Evolutionary conservation across 2,329 filamentous ascomycete genomes (phyloP).

Genomic region (Ophiocordyceps sinensis): DNA sequence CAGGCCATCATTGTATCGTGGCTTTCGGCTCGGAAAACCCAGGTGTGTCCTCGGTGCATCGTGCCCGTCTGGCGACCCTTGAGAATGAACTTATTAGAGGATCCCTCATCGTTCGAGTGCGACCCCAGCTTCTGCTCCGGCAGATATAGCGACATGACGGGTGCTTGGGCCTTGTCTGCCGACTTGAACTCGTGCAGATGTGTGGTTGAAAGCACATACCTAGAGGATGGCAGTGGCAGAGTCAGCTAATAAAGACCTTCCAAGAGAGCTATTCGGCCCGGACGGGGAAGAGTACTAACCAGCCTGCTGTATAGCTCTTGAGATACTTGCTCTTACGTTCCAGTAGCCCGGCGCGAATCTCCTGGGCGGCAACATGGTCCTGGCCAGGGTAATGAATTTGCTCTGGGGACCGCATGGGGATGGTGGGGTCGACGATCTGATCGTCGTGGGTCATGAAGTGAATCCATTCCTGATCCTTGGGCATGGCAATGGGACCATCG

Average conservation of each 20-base stretch:
- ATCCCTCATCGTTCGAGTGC: slow-evolving; percentile 67
- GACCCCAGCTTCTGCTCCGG: slow-evolving; percentile 92
- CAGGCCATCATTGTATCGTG: slow-evolving; percentile 96
- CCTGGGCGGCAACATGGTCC: slow-evolving; percentile 65
- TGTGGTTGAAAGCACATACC: slow-evolving; percentile 91
- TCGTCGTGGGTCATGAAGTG: slow-evolving; percentile 67
- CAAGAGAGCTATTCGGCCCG: too few relatives aligned
- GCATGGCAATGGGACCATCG: slow-evolving; percentile 77
- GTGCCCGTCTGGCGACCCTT: slow-evolving; percentile 88
- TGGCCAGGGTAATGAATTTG: slow-evolving; percentile 87
- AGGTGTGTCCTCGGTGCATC: slow-evolving; percentile 71
- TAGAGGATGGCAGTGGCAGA: slow-evolving; percentile 18
- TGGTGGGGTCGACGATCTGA: slow-evolving; percentile 72
- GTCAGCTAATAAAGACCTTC: neutral
- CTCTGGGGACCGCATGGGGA: slow-evolving; percentile 64
- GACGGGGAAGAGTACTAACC: slow-evolving; percentile 38
- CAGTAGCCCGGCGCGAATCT: slow-evolving; percentile 79
- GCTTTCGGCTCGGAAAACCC: slow-evolving; percentile 57
- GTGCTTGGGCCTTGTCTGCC: slow-evolving; percentile 81
- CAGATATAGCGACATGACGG: slow-evolving; percentile 91
- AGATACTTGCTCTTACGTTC: slow-evolving; percentile 98
- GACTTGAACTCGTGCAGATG: slow-evolving; percentile 98
- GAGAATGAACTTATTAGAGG: slow-evolving; percentile 93
- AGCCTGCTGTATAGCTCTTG: slow-evolving; percentile 92
- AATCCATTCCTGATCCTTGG: slow-evolving; percentile 85